Conservation (phyloP, 129 eudicot genomes). For the Chrysanthemum seticuspe region DNA sequence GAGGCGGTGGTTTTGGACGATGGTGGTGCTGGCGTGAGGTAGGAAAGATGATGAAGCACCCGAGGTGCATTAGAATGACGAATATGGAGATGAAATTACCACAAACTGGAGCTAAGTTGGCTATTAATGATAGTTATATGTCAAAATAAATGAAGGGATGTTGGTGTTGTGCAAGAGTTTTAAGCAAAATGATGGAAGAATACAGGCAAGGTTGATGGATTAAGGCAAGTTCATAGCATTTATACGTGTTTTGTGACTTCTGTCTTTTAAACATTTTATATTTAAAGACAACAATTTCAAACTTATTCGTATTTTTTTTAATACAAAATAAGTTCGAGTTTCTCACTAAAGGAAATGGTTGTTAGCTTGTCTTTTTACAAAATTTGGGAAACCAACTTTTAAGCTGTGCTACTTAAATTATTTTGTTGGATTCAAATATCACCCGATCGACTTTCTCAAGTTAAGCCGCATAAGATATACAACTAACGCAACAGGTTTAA, state of each 20-base stretch:
- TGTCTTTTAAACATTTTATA: not conserved
- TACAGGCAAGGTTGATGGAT: conserved; percentile 25
- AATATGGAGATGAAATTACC: conserved; percentile 27
- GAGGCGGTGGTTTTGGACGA: conserved; percentile 24
- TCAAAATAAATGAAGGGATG: not conserved
- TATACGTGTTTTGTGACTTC: not conserved
- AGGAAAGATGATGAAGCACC: conserved; percentile 48
- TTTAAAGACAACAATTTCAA: too few species aligned
- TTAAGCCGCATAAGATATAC: too few species aligned
- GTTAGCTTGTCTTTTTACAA: too few species aligned
- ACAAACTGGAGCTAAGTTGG: conserved; percentile 31
- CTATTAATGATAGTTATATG: conserved; percentile 21
- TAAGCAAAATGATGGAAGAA: conserved; percentile 16
- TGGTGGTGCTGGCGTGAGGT: conserved; percentile 33
- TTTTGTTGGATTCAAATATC: too few species aligned
- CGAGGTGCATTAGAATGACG: conserved; percentile 50
- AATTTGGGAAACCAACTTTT: too few species aligned
- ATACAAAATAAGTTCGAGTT: too few species aligned
- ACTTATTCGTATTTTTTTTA: too few species aligned
- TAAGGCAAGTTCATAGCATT: conserved; percentile 33
- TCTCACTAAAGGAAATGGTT: too few species aligned
- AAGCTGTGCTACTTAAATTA: too few species aligned
- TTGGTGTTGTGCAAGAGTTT: conserved; percentile 1
- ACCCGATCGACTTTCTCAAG: too few species aligned
- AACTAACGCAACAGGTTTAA: too few species aligned